Base-by-base conservation (phyloP, 164 flowering plant genomes). In the Piper longum region DNA sequence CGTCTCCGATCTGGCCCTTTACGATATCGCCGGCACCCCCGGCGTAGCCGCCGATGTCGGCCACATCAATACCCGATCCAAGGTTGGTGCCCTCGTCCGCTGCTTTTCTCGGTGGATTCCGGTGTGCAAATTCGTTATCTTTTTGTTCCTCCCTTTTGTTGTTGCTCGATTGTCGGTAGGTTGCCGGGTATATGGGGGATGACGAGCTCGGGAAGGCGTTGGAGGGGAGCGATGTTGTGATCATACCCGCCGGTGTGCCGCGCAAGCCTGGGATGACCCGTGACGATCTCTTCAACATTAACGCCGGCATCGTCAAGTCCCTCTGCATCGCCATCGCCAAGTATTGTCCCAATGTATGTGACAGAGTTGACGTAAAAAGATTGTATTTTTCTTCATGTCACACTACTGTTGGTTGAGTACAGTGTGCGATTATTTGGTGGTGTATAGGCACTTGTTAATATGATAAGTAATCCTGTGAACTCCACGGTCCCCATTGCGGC, bases 221-320 rank as follows among this genome's bases (percentile, higher is more conserved):
- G 62, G 95, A 84, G 71, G 98, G 95, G 69, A 65, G 82, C 1
- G 98, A 89, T 70, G 58, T 92, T 13, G 96, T 92, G 52, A 80
- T 92, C 59, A 87, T 92, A 60, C 98, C 98, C 0, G 98, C 98
- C 68, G 98, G 98, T 71, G 96, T 91, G 12, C 98, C 98, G 0
- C 80, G 98, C 57, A 91, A 91, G 74, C 98, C 98, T 39, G 98
- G 98, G 18, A 91, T 91, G 98, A 91, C 96, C 41, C 90, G 96
- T 70, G 98, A 89, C 75, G 98, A 91, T 77, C 92, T 91, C 61
- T 91, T 91, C 76, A 87, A 89, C 76, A 92, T 87, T 62, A 92
- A 89, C 73, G 98, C 98, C 48, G 96, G 96, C 19, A 92, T 92
- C 61, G 96, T 92, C 54, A 87, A 85, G 66, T 56, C 71, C 52